These are phyloP conservation scores for Ambrosia hybrid DNA, from an alignment of 140 eudicot genomes.

Conservation along the genomic window DNA sequence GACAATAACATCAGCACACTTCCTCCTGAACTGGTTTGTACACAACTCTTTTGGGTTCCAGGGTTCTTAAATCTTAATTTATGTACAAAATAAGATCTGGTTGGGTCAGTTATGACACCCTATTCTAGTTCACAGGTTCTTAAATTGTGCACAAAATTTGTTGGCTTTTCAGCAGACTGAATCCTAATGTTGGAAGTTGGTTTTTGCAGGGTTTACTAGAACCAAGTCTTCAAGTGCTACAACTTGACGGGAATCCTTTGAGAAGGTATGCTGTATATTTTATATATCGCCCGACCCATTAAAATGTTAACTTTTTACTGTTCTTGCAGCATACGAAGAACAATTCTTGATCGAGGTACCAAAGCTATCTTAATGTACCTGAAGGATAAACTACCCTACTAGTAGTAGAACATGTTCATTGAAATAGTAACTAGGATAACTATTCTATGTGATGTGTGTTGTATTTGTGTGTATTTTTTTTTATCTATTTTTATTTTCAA, in stretches of 20 bases:
- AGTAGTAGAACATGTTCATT: conserved; percentile 21
- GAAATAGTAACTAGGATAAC: neutral
- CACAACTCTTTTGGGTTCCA: conserved; percentile 5
- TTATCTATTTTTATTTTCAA: neutral
- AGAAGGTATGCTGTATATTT: conserved; percentile 60
- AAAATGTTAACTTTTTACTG: neutral
- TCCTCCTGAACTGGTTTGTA: conserved; percentile 81
- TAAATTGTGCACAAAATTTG: neutral
- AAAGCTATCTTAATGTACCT: conserved; percentile 73
- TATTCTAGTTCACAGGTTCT: neutral
- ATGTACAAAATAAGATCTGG: neutral
- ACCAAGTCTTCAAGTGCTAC: conserved; percentile 73
- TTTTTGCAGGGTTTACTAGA: conserved; percentile 89
- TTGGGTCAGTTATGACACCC: neutral
- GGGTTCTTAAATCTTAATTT: neutral
- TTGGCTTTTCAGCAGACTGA: conserved; percentile 5
- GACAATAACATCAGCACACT: conserved; percentile 78
- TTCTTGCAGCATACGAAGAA: conserved; percentile 76
- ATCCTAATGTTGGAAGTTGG: conserved; percentile 24
- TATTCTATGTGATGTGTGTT: conserved; percentile 6
- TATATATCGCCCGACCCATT: neutral
- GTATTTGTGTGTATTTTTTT: conserved; percentile 5
- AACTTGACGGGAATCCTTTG: conserved; percentile 90
- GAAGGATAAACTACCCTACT: conserved; percentile 63
- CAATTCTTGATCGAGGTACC: conserved; percentile 88